Evolutionary conservation across 2,329 filamentous ascomycete species (phyloP).

Genomic region (Colletotrichum phormii): DNA sequence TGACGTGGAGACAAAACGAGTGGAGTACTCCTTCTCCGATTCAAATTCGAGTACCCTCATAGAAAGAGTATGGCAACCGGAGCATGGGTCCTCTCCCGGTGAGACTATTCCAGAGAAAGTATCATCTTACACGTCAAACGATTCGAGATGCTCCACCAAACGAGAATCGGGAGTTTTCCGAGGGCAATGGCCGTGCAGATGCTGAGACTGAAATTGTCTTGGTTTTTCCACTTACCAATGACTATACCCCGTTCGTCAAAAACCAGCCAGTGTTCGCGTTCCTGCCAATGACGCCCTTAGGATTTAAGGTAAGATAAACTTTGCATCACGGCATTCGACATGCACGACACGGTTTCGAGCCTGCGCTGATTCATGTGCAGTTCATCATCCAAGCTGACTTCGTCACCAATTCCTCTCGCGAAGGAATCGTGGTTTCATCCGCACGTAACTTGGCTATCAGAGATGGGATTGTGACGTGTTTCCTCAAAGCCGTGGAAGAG

Average conservation of each 20-base stretch:
- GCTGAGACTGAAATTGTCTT: conserved; percentile 52
- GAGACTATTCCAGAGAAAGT: conserved; percentile 37
- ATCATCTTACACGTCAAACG: conserved; percentile 45
- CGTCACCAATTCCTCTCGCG: conserved; percentile 57
- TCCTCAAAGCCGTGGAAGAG: conserved; percentile 51
- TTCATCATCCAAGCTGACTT: conserved; percentile 65
- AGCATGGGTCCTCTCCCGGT: not conserved
- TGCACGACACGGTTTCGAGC: not conserved
- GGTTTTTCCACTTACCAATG: conserved; percentile 56
- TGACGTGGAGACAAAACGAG: not conserved
- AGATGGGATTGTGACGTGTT: conserved; percentile 44
- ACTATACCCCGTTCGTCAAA: conserved; percentile 48
- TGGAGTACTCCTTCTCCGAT: not conserved
- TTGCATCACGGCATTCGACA: not conserved
- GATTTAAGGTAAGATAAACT: conserved; percentile 48
- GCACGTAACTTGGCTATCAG: conserved; percentile 51
- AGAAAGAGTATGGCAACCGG: not conserved
- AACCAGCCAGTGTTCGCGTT: conserved; percentile 59
- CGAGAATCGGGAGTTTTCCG: conserved; percentile 35
- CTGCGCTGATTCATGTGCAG: conserved; percentile 1
- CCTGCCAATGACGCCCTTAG: conserved; percentile 54
- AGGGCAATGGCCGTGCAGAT: conserved; percentile 39
- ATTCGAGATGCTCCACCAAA: not conserved
- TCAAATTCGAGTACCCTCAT: not conserved
- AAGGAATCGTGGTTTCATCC: conserved; percentile 53